phyloP scores from a whole-genome alignment of 306 rosid genomes.

The Oemleria cerasiformis region DNA sequence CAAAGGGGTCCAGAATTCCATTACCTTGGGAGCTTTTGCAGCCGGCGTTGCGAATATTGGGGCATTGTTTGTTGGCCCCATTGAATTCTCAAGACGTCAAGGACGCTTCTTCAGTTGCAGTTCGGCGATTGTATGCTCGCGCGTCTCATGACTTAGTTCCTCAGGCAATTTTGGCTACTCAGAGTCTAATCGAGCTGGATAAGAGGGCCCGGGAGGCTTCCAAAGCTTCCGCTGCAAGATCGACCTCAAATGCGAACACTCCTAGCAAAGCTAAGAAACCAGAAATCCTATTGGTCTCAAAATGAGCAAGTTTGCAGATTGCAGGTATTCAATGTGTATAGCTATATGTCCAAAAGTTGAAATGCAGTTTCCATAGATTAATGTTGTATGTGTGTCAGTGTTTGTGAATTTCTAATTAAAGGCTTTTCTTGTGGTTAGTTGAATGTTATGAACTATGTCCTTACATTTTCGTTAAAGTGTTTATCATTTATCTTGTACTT shows the following conservation, averaged over 20 bases:
- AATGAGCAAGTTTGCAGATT: constrained; percentile 43
- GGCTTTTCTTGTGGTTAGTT: not conserved
- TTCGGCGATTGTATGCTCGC: constrained; percentile 68
- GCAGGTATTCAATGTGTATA: constrained; percentile 49
- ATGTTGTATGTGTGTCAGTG: constrained; percentile 33
- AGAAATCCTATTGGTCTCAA: constrained; percentile 78
- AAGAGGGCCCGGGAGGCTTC: constrained; percentile 52
- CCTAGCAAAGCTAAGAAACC: constrained; percentile 88
- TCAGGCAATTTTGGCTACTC: constrained; percentile 78
- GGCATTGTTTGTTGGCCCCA: constrained; percentile 86
- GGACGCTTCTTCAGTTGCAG: constrained; percentile 64
- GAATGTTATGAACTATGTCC: not conserved
- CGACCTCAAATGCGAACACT: constrained; percentile 67
- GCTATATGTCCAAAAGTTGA: constrained; percentile 27
- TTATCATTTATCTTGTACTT: not conserved
- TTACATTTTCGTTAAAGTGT: not conserved
- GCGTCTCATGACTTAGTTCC: constrained; percentile 90
- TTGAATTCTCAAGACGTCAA: constrained; percentile 75
- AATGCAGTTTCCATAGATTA: constrained; percentile 37
- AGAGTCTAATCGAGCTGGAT: constrained; percentile 90
- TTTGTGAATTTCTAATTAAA: constrained; percentile 5
- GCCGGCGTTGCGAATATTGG: constrained; percentile 74
- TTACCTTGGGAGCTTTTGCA: constrained; percentile 96
- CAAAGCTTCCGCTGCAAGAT: constrained; percentile 31
- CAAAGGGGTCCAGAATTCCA: constrained; percentile 66